These are phyloP conservation scores for Suillus weaverae DNA, from an alignment of 768 basidiomycete species.

Conservation along the genomic window DNA sequence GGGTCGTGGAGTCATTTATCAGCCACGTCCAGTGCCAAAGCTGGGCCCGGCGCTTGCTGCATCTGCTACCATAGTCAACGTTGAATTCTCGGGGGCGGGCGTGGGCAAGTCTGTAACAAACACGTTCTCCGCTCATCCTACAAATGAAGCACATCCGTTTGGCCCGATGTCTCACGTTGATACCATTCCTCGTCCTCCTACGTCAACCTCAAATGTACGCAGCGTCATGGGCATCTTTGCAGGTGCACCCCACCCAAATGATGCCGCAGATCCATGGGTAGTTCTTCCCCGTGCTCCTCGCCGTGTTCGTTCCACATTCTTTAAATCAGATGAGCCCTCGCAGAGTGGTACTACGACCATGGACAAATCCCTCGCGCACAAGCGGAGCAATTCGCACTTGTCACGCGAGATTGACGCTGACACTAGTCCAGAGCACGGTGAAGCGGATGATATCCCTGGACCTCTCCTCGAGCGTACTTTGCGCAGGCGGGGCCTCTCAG, in stretches of 20 bases:
- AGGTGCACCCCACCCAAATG: slow-evolving; percentile 62
- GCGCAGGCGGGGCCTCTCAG: slow-evolving; percentile 79
- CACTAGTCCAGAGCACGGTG: slow-evolving; percentile 34
- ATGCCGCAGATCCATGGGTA: slow-evolving; percentile 68
- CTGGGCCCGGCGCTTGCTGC: slow-evolving; percentile 82
- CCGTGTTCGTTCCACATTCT: slow-evolving; percentile 28
- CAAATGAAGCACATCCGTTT: slow-evolving; percentile 14
- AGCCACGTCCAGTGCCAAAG: slow-evolving; percentile 70
- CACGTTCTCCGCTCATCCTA: slow-evolving; percentile 34
- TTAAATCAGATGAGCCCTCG: slow-evolving; percentile 17
- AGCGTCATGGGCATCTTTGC: slow-evolving; percentile 89
- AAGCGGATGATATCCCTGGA: slow-evolving; percentile 44
- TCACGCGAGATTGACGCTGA: slow-evolving; percentile 68
- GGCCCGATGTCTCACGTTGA: slow-evolving; percentile 14
- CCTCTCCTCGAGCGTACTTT: slow-evolving; percentile 68
- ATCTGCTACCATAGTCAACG: slow-evolving; percentile 90
- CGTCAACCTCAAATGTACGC: slow-evolving; percentile 20
- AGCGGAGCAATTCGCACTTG: slow-evolving; percentile 32
- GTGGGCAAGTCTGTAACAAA: slow-evolving; percentile 56
- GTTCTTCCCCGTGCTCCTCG: slow-evolving; percentile 50
- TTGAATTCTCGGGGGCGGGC: slow-evolving; percentile 85
- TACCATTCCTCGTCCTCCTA: slow-evolving; percentile 15
- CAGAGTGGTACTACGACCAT: slow-evolving; percentile 27
- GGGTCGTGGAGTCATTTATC: slow-evolving; percentile 21
- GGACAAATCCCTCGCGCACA: slow-evolving; percentile 20